These are phyloP conservation scores for Thraustotheca clavata DNA, from an alignment of 352 stramenopile genomes.

Conservation along the genomic window DNA sequence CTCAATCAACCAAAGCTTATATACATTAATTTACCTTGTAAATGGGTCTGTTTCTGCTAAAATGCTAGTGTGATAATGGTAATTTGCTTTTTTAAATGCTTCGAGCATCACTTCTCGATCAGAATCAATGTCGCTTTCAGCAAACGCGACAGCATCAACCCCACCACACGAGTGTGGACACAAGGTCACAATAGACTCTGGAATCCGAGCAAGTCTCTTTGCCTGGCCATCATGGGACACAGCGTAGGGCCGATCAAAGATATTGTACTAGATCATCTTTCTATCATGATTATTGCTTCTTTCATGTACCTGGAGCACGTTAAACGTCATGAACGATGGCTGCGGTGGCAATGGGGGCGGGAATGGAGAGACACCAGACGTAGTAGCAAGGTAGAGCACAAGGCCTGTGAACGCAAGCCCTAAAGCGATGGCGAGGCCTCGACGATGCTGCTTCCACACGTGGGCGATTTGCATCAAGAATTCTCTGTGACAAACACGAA, in stretches of 20 bases:
- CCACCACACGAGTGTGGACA: constrained; percentile 24
- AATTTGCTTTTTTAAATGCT: constrained; percentile 45
- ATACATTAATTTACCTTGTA: constrained; percentile 34
- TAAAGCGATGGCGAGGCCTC: not conserved
- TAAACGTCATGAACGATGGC: constrained; percentile 32
- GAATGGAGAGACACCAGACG: not conserved
- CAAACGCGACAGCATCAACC: constrained; percentile 75
- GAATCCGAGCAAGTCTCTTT: constrained; percentile 53
- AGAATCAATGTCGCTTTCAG: constrained; percentile 43
- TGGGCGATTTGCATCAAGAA: not conserved
- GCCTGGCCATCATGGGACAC: constrained; percentile 63
- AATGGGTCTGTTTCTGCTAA: constrained; percentile 73
- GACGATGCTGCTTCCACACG: not conserved
- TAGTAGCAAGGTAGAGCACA: not conserved
- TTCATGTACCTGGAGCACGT: constrained; percentile 46
- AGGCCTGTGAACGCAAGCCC: constrained; percentile 10
- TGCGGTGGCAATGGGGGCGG: not conserved
- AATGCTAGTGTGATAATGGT: constrained; percentile 53
- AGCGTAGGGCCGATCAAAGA: constrained; percentile 61
- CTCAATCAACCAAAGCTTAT: not conserved
- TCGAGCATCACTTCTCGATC: constrained; percentile 53
- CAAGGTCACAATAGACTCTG: constrained; percentile 32
- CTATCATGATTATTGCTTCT: not conserved
- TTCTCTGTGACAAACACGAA: not conserved
- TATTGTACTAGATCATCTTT: constrained; percentile 50